Conservation (phyloP, 1,139 yeast species). For the Saccharomycopsis crataegensis region DNA sequence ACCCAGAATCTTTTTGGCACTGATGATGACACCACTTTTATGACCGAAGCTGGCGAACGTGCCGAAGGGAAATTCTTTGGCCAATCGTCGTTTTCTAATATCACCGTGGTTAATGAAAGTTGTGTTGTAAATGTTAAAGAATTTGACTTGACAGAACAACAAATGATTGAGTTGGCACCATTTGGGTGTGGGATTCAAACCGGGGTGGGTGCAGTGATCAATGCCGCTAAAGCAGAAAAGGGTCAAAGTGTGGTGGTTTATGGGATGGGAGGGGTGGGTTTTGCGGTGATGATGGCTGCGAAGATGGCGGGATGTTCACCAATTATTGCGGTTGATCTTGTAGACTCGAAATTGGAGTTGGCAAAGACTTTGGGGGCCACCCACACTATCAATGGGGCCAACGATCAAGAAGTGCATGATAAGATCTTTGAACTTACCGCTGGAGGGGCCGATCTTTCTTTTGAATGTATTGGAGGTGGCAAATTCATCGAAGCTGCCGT, state of each 20-base stretch:
- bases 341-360: slow-evolving; percentile 50
- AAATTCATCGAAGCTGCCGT: background rate
- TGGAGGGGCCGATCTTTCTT: background rate
- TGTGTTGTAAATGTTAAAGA: slow-evolving; percentile 74
- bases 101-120: slow-evolving; percentile 75
- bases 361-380: slow-evolving; percentile 55
- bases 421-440: background rate
- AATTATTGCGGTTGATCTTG: slow-evolving; percentile 58
- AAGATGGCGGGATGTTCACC: slow-evolving; percentile 74
- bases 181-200: slow-evolving; percentile 48
- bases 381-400: slow-evolving; percentile 30
- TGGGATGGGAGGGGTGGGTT: slow-evolving; percentile 94
- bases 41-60: too few species aligned
- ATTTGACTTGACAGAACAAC: slow-evolving; percentile 84
- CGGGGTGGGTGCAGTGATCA: background rate
- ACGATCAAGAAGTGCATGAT: background rate
- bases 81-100: slow-evolving; percentile 57
- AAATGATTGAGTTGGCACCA: slow-evolving; percentile 55
- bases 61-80: slow-evolving; percentile 1
- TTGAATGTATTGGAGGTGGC: background rate
- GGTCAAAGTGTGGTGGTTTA: slow-evolving; percentile 62
- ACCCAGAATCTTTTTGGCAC: too few species aligned
- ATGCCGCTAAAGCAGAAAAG: background rate
- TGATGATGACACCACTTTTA: too few species aligned
- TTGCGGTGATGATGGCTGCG: slow-evolving; percentile 72